Conservation (phyloP, 208 protist genomes). For the Leishmania tarentolae region DNA sequence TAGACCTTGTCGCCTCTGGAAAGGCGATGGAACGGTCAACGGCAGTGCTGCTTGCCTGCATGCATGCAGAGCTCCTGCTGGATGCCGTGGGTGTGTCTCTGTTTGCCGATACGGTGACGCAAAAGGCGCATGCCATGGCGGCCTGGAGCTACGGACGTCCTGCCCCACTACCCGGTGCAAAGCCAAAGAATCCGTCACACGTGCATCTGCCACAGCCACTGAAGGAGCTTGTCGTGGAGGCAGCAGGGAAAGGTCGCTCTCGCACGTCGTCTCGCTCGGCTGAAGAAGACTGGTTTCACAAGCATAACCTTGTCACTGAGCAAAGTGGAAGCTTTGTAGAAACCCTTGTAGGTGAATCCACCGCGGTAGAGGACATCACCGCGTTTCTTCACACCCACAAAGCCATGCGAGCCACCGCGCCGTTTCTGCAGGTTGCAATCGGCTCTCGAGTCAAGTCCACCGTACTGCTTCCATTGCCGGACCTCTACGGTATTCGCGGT, state of each 20-base stretch:
- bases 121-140: constrained; percentile 73
- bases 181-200: constrained; percentile 45
- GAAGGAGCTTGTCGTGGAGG: constrained; percentile 44
- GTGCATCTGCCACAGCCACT: constrained; percentile 61
- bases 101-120: constrained; percentile 56
- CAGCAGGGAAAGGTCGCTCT: not conserved
- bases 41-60: constrained; percentile 75
- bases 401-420: constrained; percentile 42
- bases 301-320: constrained; percentile 56
- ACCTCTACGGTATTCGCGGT: constrained; percentile 75
- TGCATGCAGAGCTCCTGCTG: constrained; percentile 90
- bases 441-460: constrained; percentile 58
- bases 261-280: constrained; percentile 50
- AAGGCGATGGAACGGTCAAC: constrained; percentile 58
- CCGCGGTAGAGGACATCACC: constrained; percentile 46
- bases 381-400: constrained; percentile 42
- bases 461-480: constrained; percentile 76
- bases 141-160: constrained; percentile 80
- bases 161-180: constrained; percentile 59
- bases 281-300: constrained; percentile 72
- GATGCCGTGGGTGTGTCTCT: constrained; percentile 65
- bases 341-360: constrained; percentile 46
- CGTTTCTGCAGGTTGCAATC: constrained; percentile 62
- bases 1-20: constrained; percentile 52
- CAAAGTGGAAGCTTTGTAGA: constrained; percentile 65